These are phyloP conservation scores for Closterium sp. DNA, from an alignment of 139 green algal species.

Conservation along the genomic window DNA sequence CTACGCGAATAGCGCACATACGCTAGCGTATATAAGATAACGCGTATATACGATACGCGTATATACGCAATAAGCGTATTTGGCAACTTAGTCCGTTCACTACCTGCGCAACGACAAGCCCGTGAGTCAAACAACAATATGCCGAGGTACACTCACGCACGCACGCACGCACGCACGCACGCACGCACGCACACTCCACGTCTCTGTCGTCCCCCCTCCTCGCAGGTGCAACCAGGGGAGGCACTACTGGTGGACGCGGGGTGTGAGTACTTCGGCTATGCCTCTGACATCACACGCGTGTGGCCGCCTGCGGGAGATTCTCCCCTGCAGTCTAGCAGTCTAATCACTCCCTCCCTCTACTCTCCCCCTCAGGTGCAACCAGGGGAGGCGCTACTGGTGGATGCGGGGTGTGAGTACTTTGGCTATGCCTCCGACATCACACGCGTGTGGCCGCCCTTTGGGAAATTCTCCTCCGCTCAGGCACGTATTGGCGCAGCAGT, in stretches of 20 bases:
- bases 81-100: too few species aligned
- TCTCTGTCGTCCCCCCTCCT: neutral
- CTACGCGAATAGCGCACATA: too few species aligned
- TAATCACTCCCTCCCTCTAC: neutral
- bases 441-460: slow-evolving; percentile 76
- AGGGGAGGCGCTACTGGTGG: slow-evolving; percentile 79
- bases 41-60: too few species aligned
- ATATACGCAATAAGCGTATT: too few species aligned
- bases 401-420: slow-evolving; percentile 85
- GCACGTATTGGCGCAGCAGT: neutral
- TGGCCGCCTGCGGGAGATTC: slow-evolving; percentile 68
- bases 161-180: too few species aligned
- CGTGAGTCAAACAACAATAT: slow-evolving; percentile 15
- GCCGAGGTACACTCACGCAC: too few species aligned
- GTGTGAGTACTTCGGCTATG: slow-evolving; percentile 84
- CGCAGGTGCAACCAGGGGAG: slow-evolving; percentile 50
- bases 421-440: slow-evolving; percentile 87
- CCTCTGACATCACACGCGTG: slow-evolving; percentile 81
- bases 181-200: neutral
- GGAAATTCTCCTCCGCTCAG: slow-evolving; percentile 48
- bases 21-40: too few species aligned
- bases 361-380: slow-evolving; percentile 8
- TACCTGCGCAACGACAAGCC: slow-evolving; percentile 31
- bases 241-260: slow-evolving; percentile 90
- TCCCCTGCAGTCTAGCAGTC: slow-evolving; percentile 48